Base-by-base conservation (phyloP, 371 early-diverging fungal genomes). In the Mortierella sp. region DNA sequence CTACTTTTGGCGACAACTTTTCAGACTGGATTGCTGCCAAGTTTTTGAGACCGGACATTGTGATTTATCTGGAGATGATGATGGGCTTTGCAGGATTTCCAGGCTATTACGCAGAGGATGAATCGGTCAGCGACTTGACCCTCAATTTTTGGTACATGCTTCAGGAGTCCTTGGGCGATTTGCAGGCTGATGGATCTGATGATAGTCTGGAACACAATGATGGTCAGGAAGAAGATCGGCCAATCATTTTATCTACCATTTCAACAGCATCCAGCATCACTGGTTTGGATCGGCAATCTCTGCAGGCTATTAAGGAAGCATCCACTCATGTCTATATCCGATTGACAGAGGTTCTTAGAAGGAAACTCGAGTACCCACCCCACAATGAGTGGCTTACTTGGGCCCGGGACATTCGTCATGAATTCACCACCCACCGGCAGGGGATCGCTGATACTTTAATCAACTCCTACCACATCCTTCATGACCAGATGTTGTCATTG, bases 401-500 rank as follows among this genome's bases (percentile, higher is more conserved):
- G 91, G 79, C 83, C 23, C 80, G 83, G 73, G 91, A 91, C 83
- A 80, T 67, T 12, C 55, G 71, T 16, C 69, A 93, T 42, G 84
- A 82, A 46, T 94, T 92, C 66, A 71, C 76, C n/a, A 81, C 81
- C 18, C 92, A 88, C 71, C 89, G 94, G 28, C 83, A 91, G 23
- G 93, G 93, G 72, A 81, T 89, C 26, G 90, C 89, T 5, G 95
- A 95, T 50, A 88, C 90, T 10, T 78, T 94, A 59, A 85, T 92
- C 50, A 86, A 88, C 59, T 87, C 90, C 18, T 90, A 91, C 68
- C 87, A 86, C 61, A 86, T 92, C 12, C 79, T 94, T 13, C 87
- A 88, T 34, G 82, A 81, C n/a, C 83, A 85, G 18, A 86, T 92
- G 81, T 71, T 90, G 30, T 68, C 82, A 0, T 82, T 84, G 38